Percentiles rank a stretch among this genome's conserved stretches.
Evolutionary conservation across 2,329 filamentous ascomycete species (phyloP).

Genomic region (Aspergillus sp.): DNA sequence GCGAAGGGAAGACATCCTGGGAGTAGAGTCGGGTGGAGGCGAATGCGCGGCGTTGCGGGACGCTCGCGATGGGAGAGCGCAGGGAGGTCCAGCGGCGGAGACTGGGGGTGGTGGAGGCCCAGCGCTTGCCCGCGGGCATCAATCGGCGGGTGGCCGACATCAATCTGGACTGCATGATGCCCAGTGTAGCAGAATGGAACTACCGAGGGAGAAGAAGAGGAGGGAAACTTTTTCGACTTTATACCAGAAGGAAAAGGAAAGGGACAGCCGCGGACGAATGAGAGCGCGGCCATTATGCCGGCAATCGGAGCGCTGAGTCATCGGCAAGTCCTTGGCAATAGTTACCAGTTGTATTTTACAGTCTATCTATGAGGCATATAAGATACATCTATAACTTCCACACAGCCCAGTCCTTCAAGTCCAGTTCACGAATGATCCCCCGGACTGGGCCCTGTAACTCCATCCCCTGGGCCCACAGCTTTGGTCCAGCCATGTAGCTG

Average conservation of each 20-base stretch:
- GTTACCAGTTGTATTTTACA: not conserved
- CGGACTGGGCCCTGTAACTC: conserved; percentile 74
- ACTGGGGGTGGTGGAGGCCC: conserved; percentile 7
- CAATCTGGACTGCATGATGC: conserved; percentile 18
- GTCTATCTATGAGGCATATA: too few species aligned
- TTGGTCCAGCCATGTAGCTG: conserved; percentile 73
- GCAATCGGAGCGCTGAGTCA: not conserved
- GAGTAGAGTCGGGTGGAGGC: conserved; percentile 27
- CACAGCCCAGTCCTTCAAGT: conserved; percentile 57
- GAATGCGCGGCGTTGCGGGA: conserved; percentile 28
- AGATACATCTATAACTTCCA: conserved; percentile 53
- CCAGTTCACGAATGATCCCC: conserved; percentile 64
- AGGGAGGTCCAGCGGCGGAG: conserved; percentile 17
- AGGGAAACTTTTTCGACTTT: not conserved
- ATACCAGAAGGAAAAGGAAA: not conserved
- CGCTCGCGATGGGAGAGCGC: conserved; percentile 22
- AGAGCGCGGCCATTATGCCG: conserved; percentile 14
- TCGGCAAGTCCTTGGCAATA: not conserved
- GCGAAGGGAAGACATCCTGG: conserved; percentile 62
- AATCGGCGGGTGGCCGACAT: conserved; percentile 14
- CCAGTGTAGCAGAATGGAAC: not conserved
- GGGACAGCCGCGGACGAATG: conserved; percentile 9
- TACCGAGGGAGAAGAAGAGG: not conserved
- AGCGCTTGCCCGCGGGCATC: conserved; percentile 20
- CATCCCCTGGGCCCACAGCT: conserved; percentile 68